Base-by-base conservation (phyloP, 164 flowering plant species). In the Tetrastigma voinierianum region DNA sequence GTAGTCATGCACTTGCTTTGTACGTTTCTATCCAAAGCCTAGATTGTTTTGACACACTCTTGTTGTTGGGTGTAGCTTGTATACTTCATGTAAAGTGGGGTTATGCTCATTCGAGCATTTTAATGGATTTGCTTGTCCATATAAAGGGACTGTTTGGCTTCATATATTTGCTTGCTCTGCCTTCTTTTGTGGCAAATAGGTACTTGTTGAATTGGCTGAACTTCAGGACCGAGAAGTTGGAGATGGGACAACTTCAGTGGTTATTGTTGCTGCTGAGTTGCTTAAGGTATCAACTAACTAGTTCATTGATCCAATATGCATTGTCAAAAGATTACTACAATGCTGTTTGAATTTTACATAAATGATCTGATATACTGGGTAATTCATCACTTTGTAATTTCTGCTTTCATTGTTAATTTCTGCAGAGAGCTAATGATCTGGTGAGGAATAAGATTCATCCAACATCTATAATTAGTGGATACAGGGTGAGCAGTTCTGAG, bases 191-290 rank as follows among this genome's bases (percentile, higher is more conserved):
- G 60, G 3, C 57, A 62, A 21, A 0, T 64, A 96, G 99, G 97
- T 96, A 10, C 92, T 96, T 48, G 98, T 93, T 62, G 99, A 96
- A 80, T 81, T 96, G 89, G 97, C 99, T 47, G 98, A 96, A 80
- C 98, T 93, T 70, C 99, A 96, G 78, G 99, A 96, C 67, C 80
- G 90, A 72, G 99, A 96, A 81, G 99, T 96, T 66, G 99, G 99
- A 61, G 99, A 96, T 82, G 99, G 98, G 23, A 96, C 99, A 20
- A 96, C 99, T 56, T 96, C 98, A 4, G 99, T 96, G 48, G 99
- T 96, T 40, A 93, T 96, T 71, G 77, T 96, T 49, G 98, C 99
- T 72, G 97, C 96, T 13, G 98, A 96, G 79, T 75, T 96, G 70
- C 93, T 96, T 16, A 96, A 96, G 98, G 99, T 93, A 74, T 52